Evolutionary conservation across 1,284 basidiomycete genomes (phyloP).

Genomic region (Sporisorium graminicola): DNA sequence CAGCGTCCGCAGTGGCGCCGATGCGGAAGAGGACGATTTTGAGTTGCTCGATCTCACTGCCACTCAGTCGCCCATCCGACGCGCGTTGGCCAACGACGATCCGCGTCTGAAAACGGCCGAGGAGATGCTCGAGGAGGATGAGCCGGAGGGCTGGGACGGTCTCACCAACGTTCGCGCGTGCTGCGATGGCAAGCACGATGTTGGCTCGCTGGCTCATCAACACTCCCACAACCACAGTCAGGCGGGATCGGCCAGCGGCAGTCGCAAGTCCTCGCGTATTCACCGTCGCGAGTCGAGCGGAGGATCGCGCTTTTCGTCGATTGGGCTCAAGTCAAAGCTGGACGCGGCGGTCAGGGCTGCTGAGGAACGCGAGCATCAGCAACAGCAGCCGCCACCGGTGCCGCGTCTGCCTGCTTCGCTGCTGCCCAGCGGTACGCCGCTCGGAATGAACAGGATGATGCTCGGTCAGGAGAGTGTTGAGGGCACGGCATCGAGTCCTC

Average conservation of each 20-base stretch:
- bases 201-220: constrained; percentile 68
- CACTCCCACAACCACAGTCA: constrained; percentile 21
- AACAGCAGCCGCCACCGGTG: constrained; percentile 13
- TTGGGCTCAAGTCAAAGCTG: constrained; percentile 44
- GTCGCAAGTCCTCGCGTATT: constrained; percentile 37
- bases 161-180: constrained; percentile 81
- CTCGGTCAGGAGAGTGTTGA: constrained; percentile 33
- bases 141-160: constrained; percentile 88
- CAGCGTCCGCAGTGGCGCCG: constrained; percentile 28
- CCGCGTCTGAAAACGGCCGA: constrained; percentile 63
- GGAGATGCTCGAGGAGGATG: constrained; percentile 75
- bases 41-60: constrained; percentile 49
- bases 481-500: constrained; percentile 15
- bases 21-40: constrained; percentile 31
- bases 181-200: constrained; percentile 87
- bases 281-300: constrained; percentile 41
- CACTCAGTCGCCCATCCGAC: constrained; percentile 40
- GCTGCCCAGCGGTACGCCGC: constrained; percentile 17
- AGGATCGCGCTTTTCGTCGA: constrained; percentile 29
- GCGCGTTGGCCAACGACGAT: constrained; percentile 44
- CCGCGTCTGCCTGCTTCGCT: constrained; percentile 33
- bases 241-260: constrained; percentile 10
- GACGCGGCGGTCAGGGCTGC: constrained; percentile 35
- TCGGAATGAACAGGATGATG: constrained; percentile 11
- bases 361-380: constrained; percentile 29